Percentiles rank a stretch among this genome's conserved stretches.
These are phyloP conservation scores for Paracorniculantispora psalliotae DNA, from an alignment of 2,329 filamentous ascomycete species.

Conservation along the genomic window DNA sequence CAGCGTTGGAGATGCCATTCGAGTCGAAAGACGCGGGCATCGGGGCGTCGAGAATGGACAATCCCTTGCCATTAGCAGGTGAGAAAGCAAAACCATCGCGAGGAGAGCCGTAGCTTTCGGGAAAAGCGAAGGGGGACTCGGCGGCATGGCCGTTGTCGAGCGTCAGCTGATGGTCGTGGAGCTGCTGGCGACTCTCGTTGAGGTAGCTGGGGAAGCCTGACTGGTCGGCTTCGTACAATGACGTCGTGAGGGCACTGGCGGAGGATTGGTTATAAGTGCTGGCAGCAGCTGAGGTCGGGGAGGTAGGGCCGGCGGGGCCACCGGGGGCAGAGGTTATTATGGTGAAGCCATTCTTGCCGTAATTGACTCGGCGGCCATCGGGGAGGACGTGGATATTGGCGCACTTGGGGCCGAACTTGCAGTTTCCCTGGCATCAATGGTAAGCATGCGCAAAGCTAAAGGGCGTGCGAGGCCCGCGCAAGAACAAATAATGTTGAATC, in stretches of 20 bases:
- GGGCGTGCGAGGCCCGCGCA: neutral
- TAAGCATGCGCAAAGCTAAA: neutral
- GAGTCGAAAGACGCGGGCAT: slow-evolving; percentile 94
- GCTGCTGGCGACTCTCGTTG: slow-evolving; percentile 37
- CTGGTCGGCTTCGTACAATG: slow-evolving; percentile 42
- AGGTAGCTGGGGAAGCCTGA: slow-evolving; percentile 35
- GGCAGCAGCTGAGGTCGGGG: slow-evolving; percentile 39
- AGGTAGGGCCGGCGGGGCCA: slow-evolving; percentile 48
- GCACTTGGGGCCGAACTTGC: slow-evolving; percentile 98
- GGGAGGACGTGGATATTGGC: slow-evolving; percentile 93
- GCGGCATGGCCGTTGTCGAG: slow-evolving; percentile 52
- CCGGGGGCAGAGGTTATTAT: slow-evolving; percentile 57
- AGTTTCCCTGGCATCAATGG: slow-evolving; percentile 69
- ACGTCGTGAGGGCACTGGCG: slow-evolving; percentile 60
- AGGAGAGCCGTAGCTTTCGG: slow-evolving; percentile 74
- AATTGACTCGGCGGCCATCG: slow-evolving; percentile 88
- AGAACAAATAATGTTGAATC: neutral
- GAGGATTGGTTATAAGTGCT: slow-evolving; percentile 47
- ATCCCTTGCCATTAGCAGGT: slow-evolving; percentile 61
- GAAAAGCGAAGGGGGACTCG: slow-evolving; percentile 54
- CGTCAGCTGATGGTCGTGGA: slow-evolving; percentile 44
- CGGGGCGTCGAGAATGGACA: slow-evolving; percentile 91
- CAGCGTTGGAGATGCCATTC: slow-evolving; percentile 88
- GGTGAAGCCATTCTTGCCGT: slow-evolving; percentile 63
- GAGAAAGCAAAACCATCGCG: slow-evolving; percentile 78